Conservation (phyloP, 306 rosid genomes). For the Vigna trinervia region DNA sequence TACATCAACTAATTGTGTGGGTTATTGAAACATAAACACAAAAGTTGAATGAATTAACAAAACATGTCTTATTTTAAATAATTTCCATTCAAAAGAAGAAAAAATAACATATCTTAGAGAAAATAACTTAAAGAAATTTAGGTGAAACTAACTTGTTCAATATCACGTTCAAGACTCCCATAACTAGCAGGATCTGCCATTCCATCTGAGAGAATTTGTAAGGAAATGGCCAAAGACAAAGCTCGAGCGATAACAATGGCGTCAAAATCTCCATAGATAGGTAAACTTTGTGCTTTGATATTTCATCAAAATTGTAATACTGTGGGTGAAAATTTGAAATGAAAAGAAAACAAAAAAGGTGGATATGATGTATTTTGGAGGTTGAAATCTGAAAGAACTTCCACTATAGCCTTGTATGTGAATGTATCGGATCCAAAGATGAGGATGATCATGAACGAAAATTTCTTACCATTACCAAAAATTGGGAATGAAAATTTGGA, state of each 20-base stretch:
- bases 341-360: not conserved
- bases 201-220: conserved; percentile 75
- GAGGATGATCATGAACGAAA: not conserved
- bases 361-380: not conserved
- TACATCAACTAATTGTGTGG: not conserved
- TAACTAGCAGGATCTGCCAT: conserved; percentile 80
- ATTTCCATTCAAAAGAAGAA: conserved; percentile 13
- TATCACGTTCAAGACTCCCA: conserved; percentile 66
- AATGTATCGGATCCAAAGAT: conserved; percentile 11
- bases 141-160: conserved; percentile 72
- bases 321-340: conserved; percentile 31
- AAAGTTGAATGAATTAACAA: not conserved
- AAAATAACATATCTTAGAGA: not conserved
- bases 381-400: conserved; percentile 25
- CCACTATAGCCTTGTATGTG: conserved; percentile 1
- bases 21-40: too few relatives aligned
- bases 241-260: conserved; percentile 64
- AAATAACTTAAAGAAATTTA: conserved; percentile 2
- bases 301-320: conserved; percentile 71
- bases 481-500: not conserved
- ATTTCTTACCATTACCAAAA: not conserved
- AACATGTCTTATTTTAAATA: conserved; percentile 22
- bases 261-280: conserved; percentile 82
- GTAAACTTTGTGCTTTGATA: conserved; percentile 54
- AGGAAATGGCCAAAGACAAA: conserved; percentile 55